phyloP scores from a whole-genome alignment of 768 basidiomycete species.

The Lyophyllum semitale region DNA sequence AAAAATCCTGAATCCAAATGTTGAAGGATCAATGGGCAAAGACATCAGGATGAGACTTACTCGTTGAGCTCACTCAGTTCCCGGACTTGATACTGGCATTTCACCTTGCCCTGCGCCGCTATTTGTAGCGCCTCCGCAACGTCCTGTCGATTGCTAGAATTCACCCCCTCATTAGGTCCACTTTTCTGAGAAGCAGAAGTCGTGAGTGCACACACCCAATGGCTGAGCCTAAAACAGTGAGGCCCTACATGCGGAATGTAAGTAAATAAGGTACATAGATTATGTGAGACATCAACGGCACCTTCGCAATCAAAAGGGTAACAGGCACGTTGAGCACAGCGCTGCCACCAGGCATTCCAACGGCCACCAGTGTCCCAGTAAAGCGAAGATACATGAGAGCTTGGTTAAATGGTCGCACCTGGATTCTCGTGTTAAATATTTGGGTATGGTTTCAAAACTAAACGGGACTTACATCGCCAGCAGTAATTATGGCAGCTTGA shows the following conservation, averaged over 20 bases:
- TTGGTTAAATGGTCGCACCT: constrained; percentile 46
- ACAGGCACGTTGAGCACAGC: constrained; percentile 59
- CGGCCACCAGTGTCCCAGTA: constrained; percentile 69
- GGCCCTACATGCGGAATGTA: constrained; percentile 30
- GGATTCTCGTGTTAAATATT: neutral
- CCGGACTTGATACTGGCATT: constrained; percentile 49
- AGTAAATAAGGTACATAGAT: neutral
- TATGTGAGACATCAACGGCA: too few species aligned
- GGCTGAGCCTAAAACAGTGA: constrained; percentile 43
- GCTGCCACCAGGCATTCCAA: constrained; percentile 58
- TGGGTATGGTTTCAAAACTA: neutral
- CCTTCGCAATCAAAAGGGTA: constrained; percentile 35
- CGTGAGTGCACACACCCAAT: constrained; percentile 30
- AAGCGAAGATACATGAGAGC: constrained; percentile 70
- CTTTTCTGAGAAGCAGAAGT: constrained; percentile 4
- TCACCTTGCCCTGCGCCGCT: constrained; percentile 69
- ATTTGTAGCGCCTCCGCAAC: constrained; percentile 75
- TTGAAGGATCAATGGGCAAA: neutral
- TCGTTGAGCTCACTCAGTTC: constrained; percentile 51
- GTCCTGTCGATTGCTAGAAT: constrained; percentile 70
- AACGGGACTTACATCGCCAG: constrained; percentile 42
- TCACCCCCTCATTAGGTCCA: neutral
- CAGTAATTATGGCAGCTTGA: constrained; percentile 65
- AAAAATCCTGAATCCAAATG: constrained; percentile 20
- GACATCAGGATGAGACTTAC: constrained; percentile 32